These are phyloP conservation scores for Mycena rosella DNA, from an alignment of 768 basidiomycete genomes.

Conservation along the genomic window DNA sequence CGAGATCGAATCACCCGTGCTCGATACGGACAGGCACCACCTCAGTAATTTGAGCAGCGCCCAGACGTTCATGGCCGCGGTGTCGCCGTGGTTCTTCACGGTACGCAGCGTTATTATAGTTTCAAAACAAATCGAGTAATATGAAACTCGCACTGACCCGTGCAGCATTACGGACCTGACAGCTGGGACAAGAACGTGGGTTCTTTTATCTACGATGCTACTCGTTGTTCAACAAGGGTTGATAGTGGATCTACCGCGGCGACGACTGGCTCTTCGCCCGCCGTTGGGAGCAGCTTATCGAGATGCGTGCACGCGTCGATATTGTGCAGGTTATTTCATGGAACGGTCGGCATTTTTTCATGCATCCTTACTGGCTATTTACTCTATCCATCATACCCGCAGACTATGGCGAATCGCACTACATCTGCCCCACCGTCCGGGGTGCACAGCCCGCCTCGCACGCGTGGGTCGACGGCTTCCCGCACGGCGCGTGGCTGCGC, in stretches of 20 bases:
- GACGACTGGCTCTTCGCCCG: conserved; percentile 65
- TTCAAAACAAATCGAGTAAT: not conserved
- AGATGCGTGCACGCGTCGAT: conserved; percentile 51
- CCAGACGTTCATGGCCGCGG: conserved; percentile 46
- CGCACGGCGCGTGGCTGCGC: conserved; percentile 47
- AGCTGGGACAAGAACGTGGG: conserved; percentile 60
- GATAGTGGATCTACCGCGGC: conserved; percentile 59
- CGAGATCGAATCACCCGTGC: conserved; percentile 38
- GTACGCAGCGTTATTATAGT: conserved; percentile 24
- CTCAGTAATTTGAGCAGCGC: conserved; percentile 28
- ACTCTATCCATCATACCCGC: not conserved
- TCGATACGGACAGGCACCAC: conserved; percentile 41
- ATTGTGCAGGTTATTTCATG: conserved; percentile 67
- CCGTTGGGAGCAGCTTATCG: conserved; percentile 67
- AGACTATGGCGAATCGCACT: conserved; percentile 60
- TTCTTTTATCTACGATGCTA: not conserved
- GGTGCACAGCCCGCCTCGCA: conserved; percentile 55
- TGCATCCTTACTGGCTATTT: not conserved
- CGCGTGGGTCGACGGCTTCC: conserved; percentile 56
- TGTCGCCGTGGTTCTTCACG: conserved; percentile 72
- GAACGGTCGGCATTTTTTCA: conserved; percentile 54
- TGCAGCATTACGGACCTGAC: conserved; percentile 57
- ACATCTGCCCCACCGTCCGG: conserved; percentile 60
- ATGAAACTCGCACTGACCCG: not conserved
- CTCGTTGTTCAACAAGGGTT: not conserved